Percentiles rank a stretch among this genome's conserved stretches.
These are phyloP conservation scores for Thinopyrum elongatum DNA, from an alignment of 176 grass and related monocot species.

Conservation along the genomic window DNA sequence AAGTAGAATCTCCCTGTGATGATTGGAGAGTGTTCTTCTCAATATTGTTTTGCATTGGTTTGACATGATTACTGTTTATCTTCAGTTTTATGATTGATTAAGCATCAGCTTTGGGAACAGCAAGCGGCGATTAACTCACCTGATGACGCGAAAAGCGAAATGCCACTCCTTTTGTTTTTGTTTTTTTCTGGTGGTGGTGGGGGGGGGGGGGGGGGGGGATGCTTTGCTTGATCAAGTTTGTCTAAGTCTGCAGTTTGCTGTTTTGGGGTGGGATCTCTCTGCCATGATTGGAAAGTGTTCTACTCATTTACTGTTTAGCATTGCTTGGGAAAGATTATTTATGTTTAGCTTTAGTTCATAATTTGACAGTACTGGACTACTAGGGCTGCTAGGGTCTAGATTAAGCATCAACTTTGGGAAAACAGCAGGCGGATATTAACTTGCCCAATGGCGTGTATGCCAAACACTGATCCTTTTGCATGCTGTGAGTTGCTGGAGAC, in stretches of 20 bases:
- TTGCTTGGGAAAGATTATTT: not conserved
- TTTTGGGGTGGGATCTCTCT: not conserved
- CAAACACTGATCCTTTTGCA: not conserved
- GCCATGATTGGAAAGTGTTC: not conserved
- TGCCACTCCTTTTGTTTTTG: not conserved
- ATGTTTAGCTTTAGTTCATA: not conserved
- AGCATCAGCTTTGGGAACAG: not conserved
- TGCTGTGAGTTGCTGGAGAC: not conserved
- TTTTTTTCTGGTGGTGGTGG: too few relatives aligned
- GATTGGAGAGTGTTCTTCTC: not conserved
- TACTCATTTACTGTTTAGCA: not conserved
- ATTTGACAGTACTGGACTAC: not conserved
- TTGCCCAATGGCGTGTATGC: too few relatives aligned
- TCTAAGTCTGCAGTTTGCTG: not conserved
- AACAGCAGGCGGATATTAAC: not conserved
- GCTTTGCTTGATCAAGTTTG: not conserved
- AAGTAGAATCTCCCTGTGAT: not conserved
- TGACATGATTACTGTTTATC: not conserved
- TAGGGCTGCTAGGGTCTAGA: not conserved
- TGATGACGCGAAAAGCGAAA: not conserved
- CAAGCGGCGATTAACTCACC: not conserved
- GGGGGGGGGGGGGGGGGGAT: not conserved
- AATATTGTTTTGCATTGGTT: not conserved
- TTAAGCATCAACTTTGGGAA: not conserved
- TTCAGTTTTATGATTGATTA: not conserved